Percentiles rank a stretch among this genome's conserved stretches.
Conservation (phyloP, 805 yeast species). For the Yarrowia alimentaria region DNA sequence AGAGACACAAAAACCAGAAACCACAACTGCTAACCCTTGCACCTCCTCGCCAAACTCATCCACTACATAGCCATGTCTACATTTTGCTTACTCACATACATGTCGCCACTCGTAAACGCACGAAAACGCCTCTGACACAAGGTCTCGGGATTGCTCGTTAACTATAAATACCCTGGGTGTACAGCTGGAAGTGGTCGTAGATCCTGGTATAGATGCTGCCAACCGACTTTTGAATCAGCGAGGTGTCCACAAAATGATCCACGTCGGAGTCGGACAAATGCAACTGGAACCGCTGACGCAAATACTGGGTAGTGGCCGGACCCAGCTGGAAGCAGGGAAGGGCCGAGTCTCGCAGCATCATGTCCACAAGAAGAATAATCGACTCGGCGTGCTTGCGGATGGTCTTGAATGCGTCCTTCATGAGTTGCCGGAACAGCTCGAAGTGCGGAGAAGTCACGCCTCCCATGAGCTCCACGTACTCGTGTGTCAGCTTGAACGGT, state of each 20-base stretch:
- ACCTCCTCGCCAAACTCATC: too few species aligned
- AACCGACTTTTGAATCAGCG: constrained; percentile 72
- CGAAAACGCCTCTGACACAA: too few species aligned
- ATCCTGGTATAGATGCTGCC: constrained; percentile 88
- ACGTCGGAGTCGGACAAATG: constrained; percentile 70
- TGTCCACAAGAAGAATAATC: constrained; percentile 76
- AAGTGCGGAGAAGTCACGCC: constrained; percentile 67
- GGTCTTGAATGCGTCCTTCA: constrained; percentile 71
- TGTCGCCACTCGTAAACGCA: too few species aligned
- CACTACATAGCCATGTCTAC: too few species aligned
- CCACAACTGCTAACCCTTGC: too few species aligned
- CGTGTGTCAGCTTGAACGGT: constrained; percentile 88
- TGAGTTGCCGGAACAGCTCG: constrained; percentile 56
- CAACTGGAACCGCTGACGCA: constrained; percentile 74
- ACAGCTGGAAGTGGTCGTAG: constrained; percentile 90
- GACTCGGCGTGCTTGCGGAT: constrained; percentile 72
- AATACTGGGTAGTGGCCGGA: constrained; percentile 70
- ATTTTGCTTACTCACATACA: too few species aligned
- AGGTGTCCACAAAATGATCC: constrained; percentile 73
- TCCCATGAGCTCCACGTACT: constrained; percentile 84
- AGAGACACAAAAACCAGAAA: too few species aligned
- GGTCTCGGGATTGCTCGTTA: too few species aligned
- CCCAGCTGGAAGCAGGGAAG: constrained; percentile 93
- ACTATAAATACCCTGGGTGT: constrained; percentile 79
- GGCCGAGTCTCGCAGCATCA: constrained; percentile 88